Conservation (phyloP, 306 rosid species). For the Begonia fuchsioides region DNA sequence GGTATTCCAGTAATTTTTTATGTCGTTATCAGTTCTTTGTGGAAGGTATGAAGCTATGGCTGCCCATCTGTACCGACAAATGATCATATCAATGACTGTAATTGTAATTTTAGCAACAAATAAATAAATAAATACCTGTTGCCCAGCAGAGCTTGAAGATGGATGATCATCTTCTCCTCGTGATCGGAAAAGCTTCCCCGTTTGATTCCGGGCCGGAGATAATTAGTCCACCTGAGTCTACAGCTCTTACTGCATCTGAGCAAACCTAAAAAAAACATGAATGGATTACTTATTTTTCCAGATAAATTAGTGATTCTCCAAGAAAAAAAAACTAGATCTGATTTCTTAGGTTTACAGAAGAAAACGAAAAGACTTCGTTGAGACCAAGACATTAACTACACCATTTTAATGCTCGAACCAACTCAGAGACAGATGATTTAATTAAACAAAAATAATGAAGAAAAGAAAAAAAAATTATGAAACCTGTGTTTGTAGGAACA, state of each 20-base stretch:
- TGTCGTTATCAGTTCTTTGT: no score
- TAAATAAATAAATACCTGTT: no score
- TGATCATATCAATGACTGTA: no score
- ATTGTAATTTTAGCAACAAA: no score
- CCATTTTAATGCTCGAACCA: conserved; percentile 6
- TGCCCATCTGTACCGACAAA: conserved; percentile 37
- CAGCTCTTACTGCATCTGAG: no score
- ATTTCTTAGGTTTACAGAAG: background rate
- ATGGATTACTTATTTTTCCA: no score
- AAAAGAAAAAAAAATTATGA: background rate
- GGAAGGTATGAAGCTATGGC: conserved; percentile 66
- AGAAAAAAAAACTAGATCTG: background rate
- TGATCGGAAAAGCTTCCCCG: conserved; percentile 52
- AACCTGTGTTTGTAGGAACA: conserved; percentile 48
- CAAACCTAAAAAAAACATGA: conserved; percentile 22
- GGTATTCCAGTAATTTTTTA: no score
- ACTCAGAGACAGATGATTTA: background rate
- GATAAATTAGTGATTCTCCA: background rate
- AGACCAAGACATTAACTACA: background rate
- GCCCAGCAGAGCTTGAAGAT: no score
- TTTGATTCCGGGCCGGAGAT: conserved; percentile 59
- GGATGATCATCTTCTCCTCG: no score
- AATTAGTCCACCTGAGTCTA: no score
- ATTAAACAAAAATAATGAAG: background rate
- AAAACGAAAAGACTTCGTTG: no score